Evolutionary conservation across 805 yeast genomes (phyloP), one percentile per base, ranked within the genome.

Genomic region (Candida methanosorbosa): DNA sequence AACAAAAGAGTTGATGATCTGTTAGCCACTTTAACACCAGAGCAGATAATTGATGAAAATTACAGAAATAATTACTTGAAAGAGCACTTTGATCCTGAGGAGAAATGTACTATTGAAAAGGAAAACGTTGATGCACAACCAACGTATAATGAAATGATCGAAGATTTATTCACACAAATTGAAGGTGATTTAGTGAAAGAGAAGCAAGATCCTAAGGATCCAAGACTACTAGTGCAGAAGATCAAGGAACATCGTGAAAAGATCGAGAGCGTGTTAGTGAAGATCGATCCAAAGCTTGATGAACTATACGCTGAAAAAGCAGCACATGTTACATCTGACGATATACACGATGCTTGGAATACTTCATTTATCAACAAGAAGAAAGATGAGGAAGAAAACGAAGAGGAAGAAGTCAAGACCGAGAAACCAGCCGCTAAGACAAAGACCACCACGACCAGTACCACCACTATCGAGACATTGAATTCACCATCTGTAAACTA

Each of bases 291-390:
- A 34, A 86, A 83, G 54, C 63, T 87, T 43, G 75, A 70, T 27
- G 73, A 72, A 23, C 64, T 92, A 36, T 67, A 74, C 45, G 69
- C 74, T 44, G 95, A 88, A 49, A 82, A 83, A 50, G 66, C 75
- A 11, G 51, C 65, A 31, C 81, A 84, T 52, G 88, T 92, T 43
- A 78, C 94, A 3, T 79, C 92, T 34, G 97, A 88, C 13, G 98
- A 90, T 58, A 70, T 87, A 27, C 92, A 77, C 46, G 86, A 92
- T 12, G 97, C 96, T 0, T 92, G 85, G 66, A 94, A 90, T 53
- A 75, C 83, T 29, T 81, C 95, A 0, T 74, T 84, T 44, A 56
- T 86, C 52, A 85, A 86, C 56, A 81, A 78, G 45, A 81, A 78
- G 45, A 14, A 19, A 13, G 22, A n/a, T 14, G 16, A 27, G n/a